phyloP scores from a whole-genome alignment of 257 asterid genomes.

The Eucommia ulmoides region DNA sequence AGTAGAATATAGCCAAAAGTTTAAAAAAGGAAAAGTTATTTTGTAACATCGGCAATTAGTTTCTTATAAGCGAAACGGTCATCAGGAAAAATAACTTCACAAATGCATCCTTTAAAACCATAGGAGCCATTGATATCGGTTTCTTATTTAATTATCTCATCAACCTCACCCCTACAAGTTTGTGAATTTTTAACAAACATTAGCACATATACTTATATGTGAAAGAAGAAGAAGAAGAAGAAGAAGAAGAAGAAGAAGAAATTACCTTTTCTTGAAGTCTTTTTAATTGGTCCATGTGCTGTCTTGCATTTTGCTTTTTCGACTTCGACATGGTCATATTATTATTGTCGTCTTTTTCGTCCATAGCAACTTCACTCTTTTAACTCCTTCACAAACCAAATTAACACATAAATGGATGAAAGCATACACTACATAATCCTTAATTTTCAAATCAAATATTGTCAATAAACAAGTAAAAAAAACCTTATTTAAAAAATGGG shows the following conservation, averaged over 20 bases:
- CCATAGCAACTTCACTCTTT: no score
- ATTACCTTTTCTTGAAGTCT: conserved; percentile 59
- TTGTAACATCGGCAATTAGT: background rate
- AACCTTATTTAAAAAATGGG: no score
- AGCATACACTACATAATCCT: no score
- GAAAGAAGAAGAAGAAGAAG: background rate
- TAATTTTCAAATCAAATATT: no score
- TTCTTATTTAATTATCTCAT: background rate
- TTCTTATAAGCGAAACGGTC: background rate
- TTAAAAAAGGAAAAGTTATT: background rate
- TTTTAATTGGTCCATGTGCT: conserved; percentile 39
- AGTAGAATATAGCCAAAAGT: background rate
- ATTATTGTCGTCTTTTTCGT: background rate
- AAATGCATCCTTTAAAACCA: background rate
- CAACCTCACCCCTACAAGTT: no score
- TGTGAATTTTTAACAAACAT: no score
- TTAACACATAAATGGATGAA: no score
- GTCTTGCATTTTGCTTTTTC: conserved; percentile 45
- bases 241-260: background rate
- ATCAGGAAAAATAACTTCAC: background rate
- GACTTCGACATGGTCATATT: conserved; percentile 9
- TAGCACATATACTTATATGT: background rate
- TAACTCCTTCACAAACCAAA: no score
- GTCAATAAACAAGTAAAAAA: no score
- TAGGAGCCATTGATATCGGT: background rate